Base-by-base conservation (phyloP, 2,329 filamentous ascomycete genomes). In the Waltergamsia citrina region DNA sequence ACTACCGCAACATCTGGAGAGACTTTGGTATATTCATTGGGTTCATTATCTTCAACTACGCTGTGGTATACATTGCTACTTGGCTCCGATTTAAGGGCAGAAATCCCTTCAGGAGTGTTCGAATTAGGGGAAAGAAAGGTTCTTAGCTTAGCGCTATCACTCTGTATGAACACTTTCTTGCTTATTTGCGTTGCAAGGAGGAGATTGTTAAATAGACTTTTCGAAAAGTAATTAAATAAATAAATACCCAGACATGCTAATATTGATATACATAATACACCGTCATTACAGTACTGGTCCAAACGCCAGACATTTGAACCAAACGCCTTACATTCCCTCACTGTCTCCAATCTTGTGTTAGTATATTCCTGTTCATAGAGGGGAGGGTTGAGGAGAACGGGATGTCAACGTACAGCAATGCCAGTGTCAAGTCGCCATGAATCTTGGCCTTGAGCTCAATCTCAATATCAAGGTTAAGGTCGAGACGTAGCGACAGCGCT, bases 361-460 rank as follows among this genome's bases (percentile, higher is more conserved):
- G 22, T n/a, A 24, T 8, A n/a, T n/a, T n/a, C n/a, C n/a, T n/a
- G n/a, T n/a, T n/a, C 22, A 8, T 8, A 8, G 22, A n/a, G 22
- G 22, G 22, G 22, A 8, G 22, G 22, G 22, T 8, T 24, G 22
- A 3, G 14, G 14, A 7, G 14, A 9, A 19, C n/a, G n/a, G 23
- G 12, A 21, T 3, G 14, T 12, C 21, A 15, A 58, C 61, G 45
- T 70, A 85, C 81, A 82, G 74, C 50, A 86, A 65, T 38, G 74
- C 76, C 39, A 86, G 56, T 7, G 81, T 85, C 49, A 88, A 54
- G 60, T 87, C 83, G 47, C 83, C 83, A 45, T 85, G 74, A 41
- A 88, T 85, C 53, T 75, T 80, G 15, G 83, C 83, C 64, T 85
- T 86, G 35, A 88, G 63, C 55, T 85, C 76, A 44, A 88, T 81